A percentile compares a stretch with the other conserved stretches of the same genome.
Conservation (phyloP, 257 asterid genomes). For the Henckelia pumila region DNA sequence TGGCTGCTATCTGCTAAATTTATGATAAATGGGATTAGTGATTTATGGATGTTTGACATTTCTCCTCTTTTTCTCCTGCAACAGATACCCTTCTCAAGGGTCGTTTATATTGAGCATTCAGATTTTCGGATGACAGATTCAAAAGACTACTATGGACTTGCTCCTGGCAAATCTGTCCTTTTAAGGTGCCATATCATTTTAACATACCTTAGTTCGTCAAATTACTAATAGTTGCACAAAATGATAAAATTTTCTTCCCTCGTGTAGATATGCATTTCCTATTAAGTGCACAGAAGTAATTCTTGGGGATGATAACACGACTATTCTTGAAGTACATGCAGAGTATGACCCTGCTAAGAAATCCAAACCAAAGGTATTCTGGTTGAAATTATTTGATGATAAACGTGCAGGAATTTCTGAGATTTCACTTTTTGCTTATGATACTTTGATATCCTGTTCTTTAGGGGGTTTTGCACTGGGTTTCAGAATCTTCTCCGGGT, state of each 20-base stretch:
- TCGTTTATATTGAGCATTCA: conserved; percentile 73
- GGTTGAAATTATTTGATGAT: neutral
- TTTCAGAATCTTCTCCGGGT: conserved; percentile 72
- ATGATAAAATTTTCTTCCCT: conserved; percentile 19
- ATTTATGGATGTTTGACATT: conserved; percentile 18
- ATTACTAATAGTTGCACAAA: neutral
- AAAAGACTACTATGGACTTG: conserved; percentile 96
- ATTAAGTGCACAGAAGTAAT: conserved; percentile 79
- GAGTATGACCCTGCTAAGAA: conserved; percentile 79
- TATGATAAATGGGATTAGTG: neutral
- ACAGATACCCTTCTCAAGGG: conserved; percentile 85
- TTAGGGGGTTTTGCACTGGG: conserved; percentile 98
- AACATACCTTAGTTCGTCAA: conserved; percentile 5
- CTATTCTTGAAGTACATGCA: conserved; percentile 69
- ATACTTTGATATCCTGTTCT: conserved; percentile 20
- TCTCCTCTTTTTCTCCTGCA: conserved; percentile 18
- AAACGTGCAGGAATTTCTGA: neutral
- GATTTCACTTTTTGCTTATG: neutral
- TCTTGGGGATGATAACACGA: conserved; percentile 56
- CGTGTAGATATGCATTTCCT: conserved; percentile 82
- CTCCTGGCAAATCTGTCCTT: conserved; percentile 90
- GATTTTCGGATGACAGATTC: conserved; percentile 89
- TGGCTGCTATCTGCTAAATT: no score
- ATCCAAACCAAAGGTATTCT: conserved; percentile 78
- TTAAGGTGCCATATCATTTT: conserved; percentile 50